Conservation (phyloP, 83 land plant species). For the Diphasiastrum complanatum region DNA sequence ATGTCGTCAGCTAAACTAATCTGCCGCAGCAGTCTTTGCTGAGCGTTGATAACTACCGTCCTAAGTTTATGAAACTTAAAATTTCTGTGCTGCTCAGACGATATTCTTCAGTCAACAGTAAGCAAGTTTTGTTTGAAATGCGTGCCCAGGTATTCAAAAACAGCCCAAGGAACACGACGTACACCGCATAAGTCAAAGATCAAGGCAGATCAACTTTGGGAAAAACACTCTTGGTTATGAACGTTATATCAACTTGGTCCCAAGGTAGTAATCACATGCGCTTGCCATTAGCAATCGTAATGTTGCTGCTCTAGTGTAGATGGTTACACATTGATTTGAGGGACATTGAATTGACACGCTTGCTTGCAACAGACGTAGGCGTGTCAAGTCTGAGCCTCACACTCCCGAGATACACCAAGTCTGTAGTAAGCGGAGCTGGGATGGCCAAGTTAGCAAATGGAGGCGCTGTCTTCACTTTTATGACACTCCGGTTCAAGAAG, state of each 20-base stretch:
- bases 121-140: background rate
- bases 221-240: constrained; percentile 47
- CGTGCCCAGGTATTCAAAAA: constrained; percentile 10
- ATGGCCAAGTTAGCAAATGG: constrained; percentile 42
- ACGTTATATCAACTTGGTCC: constrained; percentile 27
- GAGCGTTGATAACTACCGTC: no score
- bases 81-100: no score
- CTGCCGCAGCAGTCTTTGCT: no score
- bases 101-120: no score
- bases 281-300: no score
- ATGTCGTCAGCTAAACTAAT: no score
- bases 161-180: constrained; percentile 21
- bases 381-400: constrained; percentile 23
- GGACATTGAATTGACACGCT: no score
- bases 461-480: constrained; percentile 34
- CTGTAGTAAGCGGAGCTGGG: constrained; percentile 51
- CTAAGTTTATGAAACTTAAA: no score
- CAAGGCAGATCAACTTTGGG: constrained; percentile 40
- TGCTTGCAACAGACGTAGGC: constrained; percentile 8
- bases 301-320: background rate
- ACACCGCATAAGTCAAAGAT: constrained; percentile 34
- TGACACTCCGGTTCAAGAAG: constrained; percentile 33
- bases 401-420: constrained; percentile 41
- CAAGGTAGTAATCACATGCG: no score
- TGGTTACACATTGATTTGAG: background rate